Evolutionary conservation across 345 rosid genomes (phyloP).

Genomic region (Syzygium oleosum): DNA sequence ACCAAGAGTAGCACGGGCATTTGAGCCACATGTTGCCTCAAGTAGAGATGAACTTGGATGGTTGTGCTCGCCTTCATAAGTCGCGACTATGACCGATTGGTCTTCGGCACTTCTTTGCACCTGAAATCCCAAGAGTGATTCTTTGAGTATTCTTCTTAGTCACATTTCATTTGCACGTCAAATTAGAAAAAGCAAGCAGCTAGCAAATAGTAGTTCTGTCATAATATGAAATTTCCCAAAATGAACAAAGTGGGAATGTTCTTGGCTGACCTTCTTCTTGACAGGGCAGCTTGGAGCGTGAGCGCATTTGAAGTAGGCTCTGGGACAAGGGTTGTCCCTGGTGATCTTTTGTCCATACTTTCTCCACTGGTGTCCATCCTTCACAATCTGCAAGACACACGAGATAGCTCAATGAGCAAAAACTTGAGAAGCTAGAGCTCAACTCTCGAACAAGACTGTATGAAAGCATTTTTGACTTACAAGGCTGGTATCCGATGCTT

Average conservation of each 20-base stretch:
- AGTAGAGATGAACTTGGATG: slow-evolving; percentile 60
- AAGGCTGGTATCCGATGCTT: slow-evolving; percentile 59
- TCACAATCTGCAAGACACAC: slow-evolving; percentile 40
- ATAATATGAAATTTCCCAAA: background rate
- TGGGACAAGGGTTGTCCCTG: slow-evolving; percentile 95
- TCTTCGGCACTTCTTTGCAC: slow-evolving; percentile 95
- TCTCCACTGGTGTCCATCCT: slow-evolving; percentile 98
- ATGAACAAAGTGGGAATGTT: background rate
- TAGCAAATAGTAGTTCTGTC: background rate
- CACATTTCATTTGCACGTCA: background rate
- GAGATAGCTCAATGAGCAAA: background rate
- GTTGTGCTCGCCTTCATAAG: slow-evolving; percentile 98
- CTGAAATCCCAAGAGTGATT: slow-evolving; percentile 21
- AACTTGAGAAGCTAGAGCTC: background rate
- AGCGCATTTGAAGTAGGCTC: slow-evolving; percentile 96
- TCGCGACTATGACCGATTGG: slow-evolving; percentile 70
- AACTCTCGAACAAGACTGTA: background rate
- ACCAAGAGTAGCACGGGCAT: slow-evolving; percentile 18
- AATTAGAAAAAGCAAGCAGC: background rate
- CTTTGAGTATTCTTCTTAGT: background rate
- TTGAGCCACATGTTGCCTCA: slow-evolving; percentile 41
- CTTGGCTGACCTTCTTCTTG: slow-evolving; percentile 65
- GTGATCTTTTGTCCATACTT: slow-evolving; percentile 98
- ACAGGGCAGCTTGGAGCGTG: slow-evolving; percentile 93
- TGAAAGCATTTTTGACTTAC: slow-evolving; percentile 20